Evolutionary conservation across 805 yeast genomes (phyloP).

Genomic region (Nematodospora valgi): DNA sequence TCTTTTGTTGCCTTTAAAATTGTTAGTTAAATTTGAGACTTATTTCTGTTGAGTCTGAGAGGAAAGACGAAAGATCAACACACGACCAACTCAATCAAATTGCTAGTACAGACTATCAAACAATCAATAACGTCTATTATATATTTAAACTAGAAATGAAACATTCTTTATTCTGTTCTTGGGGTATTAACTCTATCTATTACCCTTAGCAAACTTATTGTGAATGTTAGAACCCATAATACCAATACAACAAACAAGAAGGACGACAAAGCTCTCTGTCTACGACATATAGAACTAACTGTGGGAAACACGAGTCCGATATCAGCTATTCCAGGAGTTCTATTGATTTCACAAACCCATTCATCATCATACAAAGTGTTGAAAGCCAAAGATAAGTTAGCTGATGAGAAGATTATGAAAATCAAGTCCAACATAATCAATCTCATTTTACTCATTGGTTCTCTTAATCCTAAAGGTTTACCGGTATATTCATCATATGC

Average conservation of each 20-base stretch:
- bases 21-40: not conserved
- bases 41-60: too few relatives aligned
- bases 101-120: not conserved
- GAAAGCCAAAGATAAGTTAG: conserved; percentile 82
- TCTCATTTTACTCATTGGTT: conserved; percentile 79
- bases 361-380: conserved; percentile 73
- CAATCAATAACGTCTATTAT: not conserved
- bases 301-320: conserved; percentile 25
- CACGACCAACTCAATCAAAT: conserved; percentile 1
- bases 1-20: too few relatives aligned
- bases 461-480: conserved; percentile 85
- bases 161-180: conserved; percentile 5
- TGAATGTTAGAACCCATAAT: conserved; percentile 82
- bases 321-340: conserved; percentile 12
- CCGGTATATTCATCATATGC: conserved; percentile 90
- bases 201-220: conserved; percentile 78
- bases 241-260: conserved; percentile 72
- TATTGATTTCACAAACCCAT: conserved; percentile 60
- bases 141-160: not conserved
- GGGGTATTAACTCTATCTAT: conserved; percentile 54
- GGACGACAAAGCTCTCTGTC: conserved; percentile 76
- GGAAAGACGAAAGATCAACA: too few relatives aligned
- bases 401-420: conserved; percentile 85
- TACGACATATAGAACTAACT: conserved; percentile 59
- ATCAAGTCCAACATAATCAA: conserved; percentile 78